These are phyloP conservation scores for Nidularia sp. DNA, from an alignment of 768 basidiomycete species.

Conservation along the genomic window DNA sequence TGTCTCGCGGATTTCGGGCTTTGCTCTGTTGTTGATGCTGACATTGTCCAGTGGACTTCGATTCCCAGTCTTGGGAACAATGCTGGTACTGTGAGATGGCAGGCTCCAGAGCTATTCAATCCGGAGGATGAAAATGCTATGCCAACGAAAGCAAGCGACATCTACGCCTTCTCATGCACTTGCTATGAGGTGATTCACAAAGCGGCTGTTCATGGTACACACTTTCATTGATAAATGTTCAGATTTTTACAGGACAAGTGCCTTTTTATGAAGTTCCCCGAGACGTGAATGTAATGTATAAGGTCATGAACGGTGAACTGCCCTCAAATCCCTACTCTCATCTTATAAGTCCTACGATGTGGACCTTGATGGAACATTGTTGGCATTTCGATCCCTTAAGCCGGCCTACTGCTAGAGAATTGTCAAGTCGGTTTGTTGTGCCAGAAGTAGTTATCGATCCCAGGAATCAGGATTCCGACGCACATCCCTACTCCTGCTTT, in stretches of 20 bases:
- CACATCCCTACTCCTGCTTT: too few relatives aligned
- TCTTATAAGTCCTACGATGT: background rate
- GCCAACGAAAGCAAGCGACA: slow-evolving; percentile 15
- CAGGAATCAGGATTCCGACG: too few relatives aligned
- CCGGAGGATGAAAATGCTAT: background rate
- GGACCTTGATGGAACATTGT: background rate
- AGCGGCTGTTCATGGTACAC: too few relatives aligned
- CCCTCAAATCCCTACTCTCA: background rate
- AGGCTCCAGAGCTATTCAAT: slow-evolving; percentile 20
- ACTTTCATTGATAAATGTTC: background rate
- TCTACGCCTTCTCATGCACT: slow-evolving; percentile 21
- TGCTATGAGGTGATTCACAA: slow-evolving; percentile 18
- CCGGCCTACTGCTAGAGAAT: too few relatives aligned
- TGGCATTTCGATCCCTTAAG: too few relatives aligned
- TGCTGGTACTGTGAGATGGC: slow-evolving; percentile 19
- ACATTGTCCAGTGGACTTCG: slow-evolving; percentile 8
- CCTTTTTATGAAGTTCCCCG: background rate
- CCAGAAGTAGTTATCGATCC: too few relatives aligned
- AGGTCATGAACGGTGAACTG: background rate
- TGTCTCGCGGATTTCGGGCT: slow-evolving; percentile 14
- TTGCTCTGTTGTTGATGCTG: slow-evolving; percentile 13
- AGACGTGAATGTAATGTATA: background rate
- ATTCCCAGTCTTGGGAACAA: background rate
- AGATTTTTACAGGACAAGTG: background rate
- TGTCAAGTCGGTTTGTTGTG: too few relatives aligned